Evolutionary conservation across 345 rosid genomes (phyloP), one percentile per base, ranked within the genome.

Genomic region (Citrus medica): DNA sequence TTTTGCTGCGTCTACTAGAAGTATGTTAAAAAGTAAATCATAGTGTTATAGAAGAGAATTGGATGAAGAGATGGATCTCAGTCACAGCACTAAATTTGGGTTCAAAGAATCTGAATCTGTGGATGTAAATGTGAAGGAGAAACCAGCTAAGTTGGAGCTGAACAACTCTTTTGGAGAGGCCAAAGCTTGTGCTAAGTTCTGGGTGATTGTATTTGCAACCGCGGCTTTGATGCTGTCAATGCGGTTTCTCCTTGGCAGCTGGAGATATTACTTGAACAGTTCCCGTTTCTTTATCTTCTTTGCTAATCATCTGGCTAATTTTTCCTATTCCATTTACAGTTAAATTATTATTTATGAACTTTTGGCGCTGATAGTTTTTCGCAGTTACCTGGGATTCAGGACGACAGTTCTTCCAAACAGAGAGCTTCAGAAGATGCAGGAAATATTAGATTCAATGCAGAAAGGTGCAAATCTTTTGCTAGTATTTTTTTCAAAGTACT

Each of bases 361-460:
- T 14, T 0, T 5, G 30, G 67, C 7, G 30, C 67, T 28, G 9
- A 64, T 6, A 16, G 19, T 37, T 14, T 28, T 30, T 56, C 1
- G 28, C 86, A 86, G 91, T 33, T 86, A 73, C 79, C 70, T 86
- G 67, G 86, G 88, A 56, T 85, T 80, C 87, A 86, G 80, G 82
- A 75, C 79, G 77, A 88, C 91, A 37, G 80, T 86, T 25, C 68
- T 82, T 6, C 73, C 84, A 76, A 87, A 82, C 69, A 75, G 85
- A 65, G 60, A 78, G 84, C 85, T 76, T 37, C 24, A 30, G 42
- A 33, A 30, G 42, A 33, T 64, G 9, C 24, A 64, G 40, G 40
- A 17, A 19, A 32, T 48, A 17, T 4, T 27, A 27, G 24, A 69
- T 48, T 27, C 25, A n/a, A 16, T 5, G 22, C 14, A 30, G 21